Base-by-base conservation (phyloP, 2,329 filamentous ascomycete genomes). In the Aspergillus caelatus region DNA sequence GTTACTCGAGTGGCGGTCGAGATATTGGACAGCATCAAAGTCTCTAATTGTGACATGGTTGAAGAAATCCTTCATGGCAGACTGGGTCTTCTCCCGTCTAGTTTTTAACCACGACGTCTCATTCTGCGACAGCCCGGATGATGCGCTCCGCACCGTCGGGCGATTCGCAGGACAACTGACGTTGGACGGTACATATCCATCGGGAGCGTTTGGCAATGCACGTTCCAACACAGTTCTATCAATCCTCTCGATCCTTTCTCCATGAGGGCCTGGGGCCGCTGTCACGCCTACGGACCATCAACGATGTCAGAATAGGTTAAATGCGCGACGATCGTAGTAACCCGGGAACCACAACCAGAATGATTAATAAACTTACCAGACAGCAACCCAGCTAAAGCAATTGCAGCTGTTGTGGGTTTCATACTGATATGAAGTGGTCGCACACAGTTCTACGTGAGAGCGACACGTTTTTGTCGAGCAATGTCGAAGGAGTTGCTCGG, bases 1-100 rank as follows among this genome's bases (percentile, higher is more conserved):
- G 75, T 91, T 89, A 65, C 80, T 79, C 32, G 79, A 78, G 64
- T 87, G 76, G 1, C 79, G 80, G 60, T 89, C 83, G 70, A 98
- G 88, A 75, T 95, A 98, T 1, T 79, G 75, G 1, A 82, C 82
- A n/a, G 88, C 89, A 77, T 97, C 89, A 65, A 97, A 94, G 63
- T 85, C 88, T n/a, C 85, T 79, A 66, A 98, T 94, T 70, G 88
- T 88, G 72, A 92, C 83, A 62, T 91, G 86, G 21, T 81, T 81
- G 58, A 98, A 83, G 68, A 96, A 88, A 21, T 90, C 84, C 61
- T 85, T 86, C 85, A 97, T 89, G 4, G 92, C 88, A 5, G 87
- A 79, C 21, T 94, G 79, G 0, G 92, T 95, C 70, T 90, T 90
- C 64, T 86, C 86, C 65, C 93, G 86, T 62, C 94, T 87, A 63